Percentiles rank a stretch among this genome's conserved stretches.
Evolutionary conservation across 2,329 filamentous ascomycete species (phyloP).

Genomic region (Seiridium unicorne): DNA sequence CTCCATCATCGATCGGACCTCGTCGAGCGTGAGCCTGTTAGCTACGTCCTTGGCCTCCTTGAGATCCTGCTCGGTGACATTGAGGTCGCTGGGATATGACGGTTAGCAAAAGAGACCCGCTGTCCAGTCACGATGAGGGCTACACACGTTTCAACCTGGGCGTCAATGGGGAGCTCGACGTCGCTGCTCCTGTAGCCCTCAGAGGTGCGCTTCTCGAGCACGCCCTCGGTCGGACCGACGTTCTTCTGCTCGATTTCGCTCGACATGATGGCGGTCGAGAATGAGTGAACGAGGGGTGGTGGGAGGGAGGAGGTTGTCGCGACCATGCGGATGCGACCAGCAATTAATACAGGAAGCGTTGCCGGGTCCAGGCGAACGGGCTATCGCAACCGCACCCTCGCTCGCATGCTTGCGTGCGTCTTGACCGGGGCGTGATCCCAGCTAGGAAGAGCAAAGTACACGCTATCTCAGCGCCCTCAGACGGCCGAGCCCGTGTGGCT

Average conservation of each 20-base stretch:
- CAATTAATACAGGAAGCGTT: background rate
- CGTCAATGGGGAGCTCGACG: conserved; percentile 4
- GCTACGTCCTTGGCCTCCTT: conserved; percentile 20
- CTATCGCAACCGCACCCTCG: too few species aligned
- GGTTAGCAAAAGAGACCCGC: background rate
- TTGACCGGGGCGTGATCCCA: too few species aligned
- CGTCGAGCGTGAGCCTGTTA: conserved; percentile 17
- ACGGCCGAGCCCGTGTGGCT: too few species aligned
- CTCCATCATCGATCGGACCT: conserved; percentile 27
- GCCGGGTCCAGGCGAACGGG: background rate
- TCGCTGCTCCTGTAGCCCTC: background rate
- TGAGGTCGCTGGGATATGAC: conserved; percentile 16
- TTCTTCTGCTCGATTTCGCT: conserved; percentile 1
- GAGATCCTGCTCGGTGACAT: conserved; percentile 22
- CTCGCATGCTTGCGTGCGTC: too few species aligned
- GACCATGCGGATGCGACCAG: background rate
- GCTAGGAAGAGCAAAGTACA: too few species aligned
- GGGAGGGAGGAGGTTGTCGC: background rate
- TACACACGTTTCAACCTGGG: conserved; percentile 6
- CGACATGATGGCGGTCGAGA: background rate
- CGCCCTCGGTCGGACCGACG: background rate
- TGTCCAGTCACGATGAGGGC: background rate
- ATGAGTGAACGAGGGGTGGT: background rate
- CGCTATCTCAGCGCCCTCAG: too few species aligned
- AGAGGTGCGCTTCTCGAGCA: background rate